A percentile compares a stretch with the other conserved stretches of the same genome.
Conservation (phyloP, 2,329 filamentous ascomycete genomes). For the Myriosclerotinia scirpicola region DNA sequence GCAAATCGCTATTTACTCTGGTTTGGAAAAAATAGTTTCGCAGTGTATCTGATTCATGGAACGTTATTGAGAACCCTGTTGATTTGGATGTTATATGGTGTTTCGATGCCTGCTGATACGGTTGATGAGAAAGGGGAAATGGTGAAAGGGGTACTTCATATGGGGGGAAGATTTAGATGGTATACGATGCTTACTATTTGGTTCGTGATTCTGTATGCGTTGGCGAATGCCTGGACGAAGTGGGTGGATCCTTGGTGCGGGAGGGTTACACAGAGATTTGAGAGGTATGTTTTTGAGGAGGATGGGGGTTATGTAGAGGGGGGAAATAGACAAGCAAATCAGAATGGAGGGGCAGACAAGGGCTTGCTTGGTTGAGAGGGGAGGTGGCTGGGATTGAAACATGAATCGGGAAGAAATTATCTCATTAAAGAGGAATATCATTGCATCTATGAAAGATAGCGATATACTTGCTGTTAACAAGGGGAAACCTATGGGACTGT, state of each 20-base stretch:
- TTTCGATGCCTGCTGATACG: conserved; percentile 41
- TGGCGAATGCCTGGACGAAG: conserved; percentile 52
- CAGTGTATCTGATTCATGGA: conserved; percentile 64
- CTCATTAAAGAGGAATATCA: no score
- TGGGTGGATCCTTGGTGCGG: conserved; percentile 55
- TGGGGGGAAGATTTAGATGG: conserved; percentile 42
- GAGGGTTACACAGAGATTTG: conserved; percentile 45
- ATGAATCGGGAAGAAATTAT: no score
- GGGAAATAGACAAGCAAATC: not conserved
- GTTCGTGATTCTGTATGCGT: conserved; percentile 49
- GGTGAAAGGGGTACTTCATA: conserved; percentile 41
- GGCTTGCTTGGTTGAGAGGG: not conserved
- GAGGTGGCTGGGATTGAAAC: not conserved
- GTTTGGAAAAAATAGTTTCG: conserved; percentile 63
- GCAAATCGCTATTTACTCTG: conserved; percentile 57
- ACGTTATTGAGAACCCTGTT: conserved; percentile 59
- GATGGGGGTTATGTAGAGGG: conserved; percentile 15
- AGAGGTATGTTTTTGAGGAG: conserved; percentile 37
- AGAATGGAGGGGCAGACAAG: not conserved
- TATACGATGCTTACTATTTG: conserved; percentile 47
- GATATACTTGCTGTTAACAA: no score
- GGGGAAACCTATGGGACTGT: no score
- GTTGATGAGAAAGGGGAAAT: conserved; percentile 41
- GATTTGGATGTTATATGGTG: conserved; percentile 59
- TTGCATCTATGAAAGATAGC: no score